Conservation (phyloP, 257 asterid genomes). For the Coffea eugenioides region DNA sequence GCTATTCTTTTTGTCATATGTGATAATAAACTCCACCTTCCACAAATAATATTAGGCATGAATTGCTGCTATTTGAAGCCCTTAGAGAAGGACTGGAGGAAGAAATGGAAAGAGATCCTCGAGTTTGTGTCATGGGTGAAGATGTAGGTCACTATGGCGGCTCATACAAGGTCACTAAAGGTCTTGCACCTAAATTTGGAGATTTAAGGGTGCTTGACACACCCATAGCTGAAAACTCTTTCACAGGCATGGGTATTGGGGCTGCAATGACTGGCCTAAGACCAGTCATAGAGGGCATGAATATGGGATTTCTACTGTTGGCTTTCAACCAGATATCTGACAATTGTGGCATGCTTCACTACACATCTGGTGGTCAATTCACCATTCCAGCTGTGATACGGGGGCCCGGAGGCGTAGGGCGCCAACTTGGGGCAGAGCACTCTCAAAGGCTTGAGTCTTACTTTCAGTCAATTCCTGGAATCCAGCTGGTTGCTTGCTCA, state of each 20-base stretch:
- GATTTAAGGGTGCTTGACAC: slow-evolving; percentile 58
- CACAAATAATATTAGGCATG: slow-evolving; percentile 30
- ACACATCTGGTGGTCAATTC: slow-evolving; percentile 60
- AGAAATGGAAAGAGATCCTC: slow-evolving; percentile 60
- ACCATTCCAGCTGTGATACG: slow-evolving; percentile 55
- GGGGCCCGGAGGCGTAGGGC: slow-evolving; percentile 65
- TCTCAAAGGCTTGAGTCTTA: slow-evolving; percentile 59
- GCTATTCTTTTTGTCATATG: background rate
- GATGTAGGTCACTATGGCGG: slow-evolving; percentile 64
- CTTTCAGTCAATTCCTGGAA: slow-evolving; percentile 56
- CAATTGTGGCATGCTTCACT: slow-evolving; percentile 61
- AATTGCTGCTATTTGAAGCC: slow-evolving; percentile 52
- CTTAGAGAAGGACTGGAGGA: slow-evolving; percentile 53
- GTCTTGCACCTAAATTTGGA: slow-evolving; percentile 42
- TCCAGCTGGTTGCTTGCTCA: slow-evolving; percentile 59
- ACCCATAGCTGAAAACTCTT: slow-evolving; percentile 55
- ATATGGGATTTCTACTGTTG: slow-evolving; percentile 53
- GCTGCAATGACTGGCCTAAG: slow-evolving; percentile 59
- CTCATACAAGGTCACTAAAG: slow-evolving; percentile 51
- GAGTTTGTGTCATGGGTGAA: slow-evolving; percentile 51
- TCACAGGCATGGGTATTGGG: slow-evolving; percentile 55
- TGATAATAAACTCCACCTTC: background rate
- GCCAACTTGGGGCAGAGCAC: slow-evolving; percentile 63
- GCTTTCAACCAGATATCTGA: slow-evolving; percentile 62
- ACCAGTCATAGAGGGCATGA: slow-evolving; percentile 57